Base-by-base conservation (phyloP, 192 early-diverging fungal genomes). In the Coemansia sp. region DNA sequence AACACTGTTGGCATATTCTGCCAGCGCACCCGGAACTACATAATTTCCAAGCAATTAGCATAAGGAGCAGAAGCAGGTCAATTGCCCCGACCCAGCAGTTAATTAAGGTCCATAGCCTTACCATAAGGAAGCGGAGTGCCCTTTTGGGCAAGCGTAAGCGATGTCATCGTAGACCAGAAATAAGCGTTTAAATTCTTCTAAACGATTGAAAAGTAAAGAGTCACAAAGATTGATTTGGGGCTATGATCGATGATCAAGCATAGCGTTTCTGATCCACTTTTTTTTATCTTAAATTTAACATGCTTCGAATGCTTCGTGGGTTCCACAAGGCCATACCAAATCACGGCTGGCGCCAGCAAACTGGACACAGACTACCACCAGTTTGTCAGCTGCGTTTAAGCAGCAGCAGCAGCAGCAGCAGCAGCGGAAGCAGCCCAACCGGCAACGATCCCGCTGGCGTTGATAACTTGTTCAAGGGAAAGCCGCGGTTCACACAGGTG, bases 111-210 rank as follows among this genome's bases (percentile, higher is more conserved):
- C 9, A 48, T 14, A 38, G 17, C 60, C 75, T 59, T 78, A 78
- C 84, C 73, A 60, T 80, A 83, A 6, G 84, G 72, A 5, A 77
- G 43, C 28, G 71, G 64, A 3, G 73, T 15, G 28, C 80, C 84
- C 71, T 85, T 85, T 45, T 83, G 78, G n/a, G 84, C 84, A 38
- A 85, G 51, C 28, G 76, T 69, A 38, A 85, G 66, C 53, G 69
- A 68, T 17, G 69, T 63, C 81, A 82, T 81, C 23, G 23, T 26
- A 26, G 4, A 4, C 23, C 4, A 26, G 23, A 26, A 26, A 26
- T 26, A 26, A 26, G 4, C 4, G 23, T 26, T 26, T 26, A 26
- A 26, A 26, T 4, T 26, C 4, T 26, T 4, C 23, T 26, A 26
- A 26, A 26, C 23, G 23, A 26, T 26, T 26, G 23, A 26, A 26